Percentiles rank a stretch among this genome's conserved stretches.
phyloP scores from a whole-genome alignment of 805 yeast genomes.

The Monosporozyma aerobia region DNA sequence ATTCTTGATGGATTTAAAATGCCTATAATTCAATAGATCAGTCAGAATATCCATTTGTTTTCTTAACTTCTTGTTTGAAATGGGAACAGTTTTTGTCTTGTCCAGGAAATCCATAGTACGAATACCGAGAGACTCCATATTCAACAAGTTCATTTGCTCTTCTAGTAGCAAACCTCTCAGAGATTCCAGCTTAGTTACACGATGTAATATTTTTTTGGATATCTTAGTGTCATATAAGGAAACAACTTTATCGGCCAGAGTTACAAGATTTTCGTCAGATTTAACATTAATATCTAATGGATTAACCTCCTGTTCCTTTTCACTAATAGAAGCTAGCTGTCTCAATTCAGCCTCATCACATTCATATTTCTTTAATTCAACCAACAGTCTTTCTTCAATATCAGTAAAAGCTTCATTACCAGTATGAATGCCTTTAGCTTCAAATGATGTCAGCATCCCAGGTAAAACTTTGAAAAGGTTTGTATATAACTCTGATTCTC shows the following conservation, averaged over 20 bases:
- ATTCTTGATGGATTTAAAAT: slow-evolving; percentile 13
- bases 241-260: slow-evolving; percentile 1
- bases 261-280: slow-evolving; percentile 8
- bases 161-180: slow-evolving; percentile 19
- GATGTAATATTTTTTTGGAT: slow-evolving; percentile 16
- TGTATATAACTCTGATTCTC: slow-evolving; percentile 55
- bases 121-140: slow-evolving; percentile 8
- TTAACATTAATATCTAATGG: neutral
- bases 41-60: slow-evolving; percentile 20
- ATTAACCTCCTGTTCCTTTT: neutral
- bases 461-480: slow-evolving; percentile 16
- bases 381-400: slow-evolving; percentile 35
- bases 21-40: slow-evolving; percentile 17
- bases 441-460: slow-evolving; percentile 34
- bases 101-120: slow-evolving; percentile 11
- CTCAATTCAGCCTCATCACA: neutral
- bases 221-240: slow-evolving; percentile 5
- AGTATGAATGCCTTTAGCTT: slow-evolving; percentile 48
- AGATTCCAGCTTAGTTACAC: slow-evolving; percentile 20
- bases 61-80: slow-evolving; percentile 11
- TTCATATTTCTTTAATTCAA: slow-evolving; percentile 32
- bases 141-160: slow-evolving; percentile 10
- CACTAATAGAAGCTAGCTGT: neutral
- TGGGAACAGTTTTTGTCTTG: slow-evolving; percentile 5
- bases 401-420: slow-evolving; percentile 36